These are phyloP conservation scores for Phytophthora pistaciae DNA, from an alignment of 352 stramenopile genomes.

Conservation along the genomic window DNA sequence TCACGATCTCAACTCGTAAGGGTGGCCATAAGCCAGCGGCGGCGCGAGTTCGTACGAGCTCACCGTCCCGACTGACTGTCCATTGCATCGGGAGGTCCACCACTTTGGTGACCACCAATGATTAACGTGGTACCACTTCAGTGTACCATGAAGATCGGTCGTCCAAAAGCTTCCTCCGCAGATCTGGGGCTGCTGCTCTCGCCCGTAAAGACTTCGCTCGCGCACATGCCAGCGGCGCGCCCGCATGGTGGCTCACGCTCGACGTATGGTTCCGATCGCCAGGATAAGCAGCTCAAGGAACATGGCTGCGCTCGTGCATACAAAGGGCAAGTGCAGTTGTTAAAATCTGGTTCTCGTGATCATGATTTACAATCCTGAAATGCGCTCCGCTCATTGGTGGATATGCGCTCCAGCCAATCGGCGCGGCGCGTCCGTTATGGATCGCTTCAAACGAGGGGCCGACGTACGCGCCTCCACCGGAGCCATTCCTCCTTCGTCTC, in stretches of 20 bases:
- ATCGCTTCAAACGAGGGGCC: slow-evolving; percentile 29
- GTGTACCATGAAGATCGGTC: background rate
- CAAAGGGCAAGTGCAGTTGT: background rate
- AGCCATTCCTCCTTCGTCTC: slow-evolving; percentile 29
- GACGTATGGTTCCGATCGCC: background rate
- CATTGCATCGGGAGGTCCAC: background rate
- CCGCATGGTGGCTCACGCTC: background rate
- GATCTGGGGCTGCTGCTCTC: background rate
- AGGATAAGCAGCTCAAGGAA: background rate
- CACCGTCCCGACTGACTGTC: background rate
- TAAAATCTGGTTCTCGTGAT: slow-evolving; percentile 5
- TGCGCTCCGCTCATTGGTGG: slow-evolving; percentile 16
- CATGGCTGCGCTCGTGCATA: background rate
- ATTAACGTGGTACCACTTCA: background rate
- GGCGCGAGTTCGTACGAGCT: no score
- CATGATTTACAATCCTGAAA: slow-evolving; percentile 30
- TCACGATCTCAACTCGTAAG: background rate
- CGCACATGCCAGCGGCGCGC: background rate
- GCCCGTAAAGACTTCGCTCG: background rate
- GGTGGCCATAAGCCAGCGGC: background rate
- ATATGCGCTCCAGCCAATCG: background rate
- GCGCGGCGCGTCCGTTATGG: slow-evolving; percentile 16
- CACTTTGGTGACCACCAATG: background rate
- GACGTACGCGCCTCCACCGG: slow-evolving; percentile 19
- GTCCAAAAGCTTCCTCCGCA: background rate